Base-by-base conservation (phyloP, 768 basidiomycete species). In the Myochromella boudieri region DNA sequence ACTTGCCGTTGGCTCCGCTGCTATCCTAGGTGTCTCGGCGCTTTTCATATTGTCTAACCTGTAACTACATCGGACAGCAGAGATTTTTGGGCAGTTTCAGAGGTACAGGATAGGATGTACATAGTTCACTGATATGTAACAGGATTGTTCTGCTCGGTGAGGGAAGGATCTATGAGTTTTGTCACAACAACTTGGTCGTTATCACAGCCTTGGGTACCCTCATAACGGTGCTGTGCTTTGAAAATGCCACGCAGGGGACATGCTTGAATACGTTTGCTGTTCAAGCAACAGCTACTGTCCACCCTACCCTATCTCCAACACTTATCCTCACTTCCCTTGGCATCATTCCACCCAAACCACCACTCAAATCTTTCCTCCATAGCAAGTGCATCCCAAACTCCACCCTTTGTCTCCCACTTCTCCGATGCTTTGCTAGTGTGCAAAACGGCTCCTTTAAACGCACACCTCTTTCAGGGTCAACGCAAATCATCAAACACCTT, bases 31-130 rank as follows among this genome's bases (percentile, higher is more conserved):
- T 3, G 42, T 68, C 12, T 72, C 74, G 41, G 67, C 70, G 3
- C 51, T 87, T 14, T 54, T 70, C 18, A 61, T 88, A 31, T 60
- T 88, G 63, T 78, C 74, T 21, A 82, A 75, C 46, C 63, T 86
- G 67, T 80, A 65, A n/a, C n/a, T n/a, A n/a, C n/a, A n/a, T n/a
- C 7, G 15, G 3, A 34, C 11, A 40, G 25, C 38, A 26, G 38
- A 39, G 38, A 26, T 39, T 21, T 22, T n/a, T n/a, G n/a, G 21
- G 43, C 20, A n/a, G 24, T n/a, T n/a, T n/a, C n/a, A n/a, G n/a
- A n/a, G n/a, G n/a, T n/a, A n/a, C n/a, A n/a, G n/a, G n/a, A n/a
- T n/a, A 21, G 32, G 41, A 27, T 21, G 32, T 15, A 36, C n/a
- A n/a, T 34, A 44, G 42, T 34, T 24, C 20, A 27, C 32, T 24